phyloP scores from a whole-genome alignment of 2,329 filamentous ascomycete genomes.

The Dothideomycetes sp. region DNA sequence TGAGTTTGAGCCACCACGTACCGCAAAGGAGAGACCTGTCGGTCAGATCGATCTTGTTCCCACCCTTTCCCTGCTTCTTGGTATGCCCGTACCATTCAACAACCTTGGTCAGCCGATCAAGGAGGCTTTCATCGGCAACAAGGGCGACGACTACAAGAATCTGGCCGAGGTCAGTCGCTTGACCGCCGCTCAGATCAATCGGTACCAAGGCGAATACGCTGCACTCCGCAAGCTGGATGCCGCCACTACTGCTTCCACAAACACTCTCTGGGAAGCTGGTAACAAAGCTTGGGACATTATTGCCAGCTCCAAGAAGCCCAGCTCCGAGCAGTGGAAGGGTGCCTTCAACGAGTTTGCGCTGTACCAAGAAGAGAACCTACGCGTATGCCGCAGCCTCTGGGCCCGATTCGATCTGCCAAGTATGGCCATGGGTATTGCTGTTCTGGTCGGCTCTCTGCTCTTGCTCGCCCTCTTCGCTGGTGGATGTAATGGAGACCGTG shows the following conservation, averaged over 20 bases:
- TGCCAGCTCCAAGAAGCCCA: slow-evolving; percentile 28
- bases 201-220: slow-evolving; percentile 80
- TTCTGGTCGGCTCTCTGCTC: slow-evolving; percentile 58
- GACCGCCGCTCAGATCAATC: slow-evolving; percentile 73
- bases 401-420: slow-evolving; percentile 79
- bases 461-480: slow-evolving; percentile 64
- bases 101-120: slow-evolving; percentile 88
- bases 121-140: slow-evolving; percentile 69
- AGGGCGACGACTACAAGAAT: slow-evolving; percentile 62
- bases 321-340: slow-evolving; percentile 26
- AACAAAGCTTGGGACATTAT: slow-evolving; percentile 41
- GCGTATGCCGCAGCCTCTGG: slow-evolving; percentile 76
- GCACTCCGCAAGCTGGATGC: slow-evolving; percentile 58
- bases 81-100: slow-evolving; percentile 90
- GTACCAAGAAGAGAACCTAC: slow-evolving; percentile 71
- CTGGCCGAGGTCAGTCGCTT: slow-evolving; percentile 67
- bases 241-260: slow-evolving; percentile 43
- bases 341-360: slow-evolving; percentile 49
- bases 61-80: slow-evolving; percentile 76
- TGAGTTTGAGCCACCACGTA: slow-evolving; percentile 47
- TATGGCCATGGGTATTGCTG: slow-evolving; percentile 69
- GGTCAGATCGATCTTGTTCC: slow-evolving; percentile 91
- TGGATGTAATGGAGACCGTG: slow-evolving; percentile 40
- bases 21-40: slow-evolving; percentile 65
- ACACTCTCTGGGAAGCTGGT: slow-evolving; percentile 49